Evolutionary conservation across 768 basidiomycete genomes (phyloP).

Genomic region (Macrocybe gigantea): DNA sequence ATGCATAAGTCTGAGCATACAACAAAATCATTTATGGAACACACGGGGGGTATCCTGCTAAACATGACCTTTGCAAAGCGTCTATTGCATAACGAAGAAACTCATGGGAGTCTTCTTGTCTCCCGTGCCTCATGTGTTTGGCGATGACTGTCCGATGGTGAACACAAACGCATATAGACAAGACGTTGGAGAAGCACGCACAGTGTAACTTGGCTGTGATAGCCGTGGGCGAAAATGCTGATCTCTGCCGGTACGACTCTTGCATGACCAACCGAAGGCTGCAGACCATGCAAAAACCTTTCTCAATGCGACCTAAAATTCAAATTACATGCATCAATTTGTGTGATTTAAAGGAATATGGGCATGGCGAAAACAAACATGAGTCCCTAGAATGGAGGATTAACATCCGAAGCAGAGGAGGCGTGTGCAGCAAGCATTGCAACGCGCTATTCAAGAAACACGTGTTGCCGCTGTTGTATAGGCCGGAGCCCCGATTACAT

Average conservation of each 20-base stretch:
- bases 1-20: conserved; percentile 2
- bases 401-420: conserved; percentile 71
- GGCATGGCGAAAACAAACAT: conserved; percentile 42
- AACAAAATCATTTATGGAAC: conserved; percentile 19
- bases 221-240: conserved; percentile 54
- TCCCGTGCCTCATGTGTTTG: conserved; percentile 82
- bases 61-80: conserved; percentile 79
- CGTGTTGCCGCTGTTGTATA: conserved; percentile 87
- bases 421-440: conserved; percentile 90
- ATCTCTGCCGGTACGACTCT: conserved; percentile 41
- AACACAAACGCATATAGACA: conserved; percentile 6
- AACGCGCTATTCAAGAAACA: conserved; percentile 95
- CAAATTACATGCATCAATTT: not conserved
- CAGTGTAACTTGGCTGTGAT: conserved; percentile 70
- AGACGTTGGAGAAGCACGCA: conserved; percentile 25
- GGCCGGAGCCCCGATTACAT: conserved; percentile 48
- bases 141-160: conserved; percentile 60
- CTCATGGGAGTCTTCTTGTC: conserved; percentile 98
- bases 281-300: conserved; percentile 81
- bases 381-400: conserved; percentile 42
- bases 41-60: conserved; percentile 67
- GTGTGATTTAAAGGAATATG: conserved; percentile 4
- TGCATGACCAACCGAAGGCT: conserved; percentile 51
- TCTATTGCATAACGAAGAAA: conserved; percentile 94
- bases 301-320: conserved; percentile 31